Evolutionary conservation across 768 basidiomycete genomes (phyloP), one percentile per base, ranked within the genome.

Genomic region (Mrakia blollopis): DNA sequence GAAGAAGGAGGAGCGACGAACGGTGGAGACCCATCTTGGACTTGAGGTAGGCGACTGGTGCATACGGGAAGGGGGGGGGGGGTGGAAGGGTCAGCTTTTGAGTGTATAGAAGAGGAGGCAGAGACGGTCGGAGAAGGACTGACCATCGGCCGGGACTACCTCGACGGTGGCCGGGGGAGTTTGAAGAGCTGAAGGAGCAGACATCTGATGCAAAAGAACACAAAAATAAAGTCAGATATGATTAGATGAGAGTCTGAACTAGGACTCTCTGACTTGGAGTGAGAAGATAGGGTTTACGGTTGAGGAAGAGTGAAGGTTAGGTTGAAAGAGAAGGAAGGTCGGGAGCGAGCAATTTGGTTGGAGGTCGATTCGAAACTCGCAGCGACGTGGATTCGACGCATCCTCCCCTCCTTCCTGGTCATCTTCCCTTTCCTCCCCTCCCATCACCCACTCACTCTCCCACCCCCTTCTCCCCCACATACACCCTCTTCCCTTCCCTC

Each of bases 21-120:
- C 73, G 73, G 73, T 74, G 73, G n/a, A 74, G 73, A 32, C 73
- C 73, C 73, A 74, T 74, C 73, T 74, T 74, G 28, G 30, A 32
- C 63, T 74, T 74, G 41, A 74, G 65, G 73, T 65, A 60, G 18
- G 73, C 61, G 44, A 68, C 61, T 35, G 54, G 9, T 23, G 18
- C 28, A 47, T 25, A 44, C 23, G 23, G 41, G 35, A 23, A 25
- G 62, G 16, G 8, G 32, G 39, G 7, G 39, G 13, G 16, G 52
- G 41, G 23, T 6, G 10, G 32, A 50, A 50, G 47, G 47, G 21
- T 50, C 13, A 14, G 39, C 11, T 41, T 41, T 11, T 65, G 32
- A 65, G 32, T 6, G 14, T n/a, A 44, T 44, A 68, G 65, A 25
- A 67, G 30, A 21, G 30, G 39, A 14, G 11, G n/a, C n/a, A 30